These are phyloP conservation scores for Mucor irregularis DNA, from an alignment of 371 early-diverging fungal species.

Conservation along the genomic window DNA sequence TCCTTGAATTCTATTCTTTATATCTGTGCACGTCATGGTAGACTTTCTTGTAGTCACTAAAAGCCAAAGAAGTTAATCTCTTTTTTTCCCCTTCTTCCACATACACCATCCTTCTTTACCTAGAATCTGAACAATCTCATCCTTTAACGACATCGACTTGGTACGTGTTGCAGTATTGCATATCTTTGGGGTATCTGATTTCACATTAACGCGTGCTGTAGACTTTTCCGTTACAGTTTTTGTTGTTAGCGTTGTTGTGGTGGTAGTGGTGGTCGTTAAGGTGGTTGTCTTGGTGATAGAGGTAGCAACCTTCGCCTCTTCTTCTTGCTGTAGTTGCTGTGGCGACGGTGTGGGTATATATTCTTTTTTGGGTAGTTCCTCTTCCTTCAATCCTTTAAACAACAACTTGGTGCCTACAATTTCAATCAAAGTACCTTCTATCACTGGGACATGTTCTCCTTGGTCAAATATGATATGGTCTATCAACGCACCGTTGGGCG, in stretches of 20 bases:
- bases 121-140: constrained; percentile 20
- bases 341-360: background rate
- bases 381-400: constrained; percentile 16
- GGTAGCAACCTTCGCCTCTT: background rate
- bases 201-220: no score
- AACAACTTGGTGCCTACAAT: constrained; percentile 28
- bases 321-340: background rate
- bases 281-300: background rate
- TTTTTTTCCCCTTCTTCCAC: background rate
- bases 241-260: background rate
- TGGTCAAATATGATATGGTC: constrained; percentile 25
- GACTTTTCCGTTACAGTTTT: no score
- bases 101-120: constrained; percentile 4
- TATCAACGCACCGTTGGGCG: constrained; percentile 49
- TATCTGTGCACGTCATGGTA: constrained; percentile 27
- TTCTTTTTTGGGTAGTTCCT: background rate
- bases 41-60: constrained; percentile 24
- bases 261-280: background rate
- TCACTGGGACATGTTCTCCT: constrained; percentile 27
- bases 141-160: constrained; percentile 9
- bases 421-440: constrained; percentile 28
- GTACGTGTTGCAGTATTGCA: background rate
- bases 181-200: no score
- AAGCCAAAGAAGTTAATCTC: background rate
- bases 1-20: constrained; percentile 1